A percentile compares a stretch with the other conserved stretches of the same genome.
Evolutionary conservation across 2,329 filamentous ascomycete genomes (phyloP).

Genomic region (Sarocladiaceae sp.): DNA sequence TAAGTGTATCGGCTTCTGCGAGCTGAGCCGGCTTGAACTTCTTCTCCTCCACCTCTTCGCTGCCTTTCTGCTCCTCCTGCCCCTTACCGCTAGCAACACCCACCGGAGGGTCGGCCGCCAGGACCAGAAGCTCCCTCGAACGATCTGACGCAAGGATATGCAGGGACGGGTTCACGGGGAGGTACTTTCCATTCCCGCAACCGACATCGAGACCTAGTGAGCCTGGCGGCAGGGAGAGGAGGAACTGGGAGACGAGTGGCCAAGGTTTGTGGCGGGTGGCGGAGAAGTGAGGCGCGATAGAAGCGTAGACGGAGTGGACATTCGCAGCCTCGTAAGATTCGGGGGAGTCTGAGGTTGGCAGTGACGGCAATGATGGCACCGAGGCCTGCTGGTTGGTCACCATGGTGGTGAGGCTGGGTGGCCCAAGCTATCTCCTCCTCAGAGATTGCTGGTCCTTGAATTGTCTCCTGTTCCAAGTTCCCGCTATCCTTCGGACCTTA

Average conservation of each 20-base stretch:
- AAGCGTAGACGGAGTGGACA: conserved; percentile 87
- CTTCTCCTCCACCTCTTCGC: conserved; percentile 17
- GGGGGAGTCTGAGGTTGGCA: conserved; percentile 30
- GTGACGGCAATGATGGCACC: too few relatives aligned
- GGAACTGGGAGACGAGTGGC: conserved; percentile 81
- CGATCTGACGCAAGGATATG: conserved; percentile 83
- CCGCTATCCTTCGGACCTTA: too few relatives aligned
- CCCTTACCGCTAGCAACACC: not conserved
- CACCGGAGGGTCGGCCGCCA: conserved; percentile 35
- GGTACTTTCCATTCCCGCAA: conserved; percentile 95
- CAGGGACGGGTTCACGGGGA: conserved; percentile 68
- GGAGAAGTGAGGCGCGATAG: conserved; percentile 79
- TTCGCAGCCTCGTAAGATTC: conserved; percentile 73
- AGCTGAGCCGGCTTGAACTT: conserved; percentile 49
- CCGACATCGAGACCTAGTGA: conserved; percentile 84
- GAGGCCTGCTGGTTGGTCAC: too few relatives aligned
- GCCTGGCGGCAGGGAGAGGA: conserved; percentile 58
- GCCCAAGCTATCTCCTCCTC: too few relatives aligned
- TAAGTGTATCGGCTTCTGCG: conserved; percentile 74
- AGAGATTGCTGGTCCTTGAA: too few relatives aligned
- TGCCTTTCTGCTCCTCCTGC: conserved; percentile 61
- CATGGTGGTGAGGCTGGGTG: too few relatives aligned
- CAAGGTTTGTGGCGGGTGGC: conserved; percentile 78
- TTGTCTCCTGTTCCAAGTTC: too few relatives aligned
- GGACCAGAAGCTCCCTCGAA: conserved; percentile 13